Evolutionary conservation across 1,139 yeast genomes (phyloP).

Genomic region (Pichia sorboxylosa): DNA sequence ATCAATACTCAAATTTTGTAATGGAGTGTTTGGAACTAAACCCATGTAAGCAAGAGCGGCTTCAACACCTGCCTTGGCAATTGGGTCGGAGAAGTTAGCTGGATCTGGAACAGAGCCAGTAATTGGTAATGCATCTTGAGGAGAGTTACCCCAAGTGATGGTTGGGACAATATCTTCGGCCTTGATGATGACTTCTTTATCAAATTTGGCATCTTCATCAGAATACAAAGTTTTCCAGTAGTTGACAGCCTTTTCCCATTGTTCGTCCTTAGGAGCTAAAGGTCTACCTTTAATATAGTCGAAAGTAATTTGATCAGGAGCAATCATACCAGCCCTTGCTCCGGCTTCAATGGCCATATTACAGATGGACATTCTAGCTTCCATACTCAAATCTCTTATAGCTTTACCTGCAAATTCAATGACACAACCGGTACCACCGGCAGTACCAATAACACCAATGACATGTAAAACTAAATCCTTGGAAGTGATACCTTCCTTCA

Average conservation of each 20-base stretch:
- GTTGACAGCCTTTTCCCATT: conserved; percentile 87
- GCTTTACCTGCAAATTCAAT: conserved; percentile 96
- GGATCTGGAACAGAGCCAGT: conserved; percentile 90
- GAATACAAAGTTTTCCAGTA: conserved; percentile 86
- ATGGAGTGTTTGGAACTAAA: conserved; percentile 68
- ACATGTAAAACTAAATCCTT: conserved; percentile 91
- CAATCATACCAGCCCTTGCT: conserved; percentile 99
- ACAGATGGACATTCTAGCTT: conserved; percentile 99
- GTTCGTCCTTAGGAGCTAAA: conserved; percentile 81
- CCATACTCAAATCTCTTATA: conserved; percentile 80
- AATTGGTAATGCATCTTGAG: conserved; percentile 95
- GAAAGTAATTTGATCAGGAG: conserved; percentile 83
- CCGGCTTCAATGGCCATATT: conserved; percentile 98
- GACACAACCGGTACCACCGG: conserved; percentile 97
- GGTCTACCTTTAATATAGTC: conserved; percentile 89
- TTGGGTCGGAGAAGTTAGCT: conserved; percentile 54
- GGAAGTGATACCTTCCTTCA: conserved; percentile 82
- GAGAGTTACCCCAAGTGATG: conserved; percentile 98
- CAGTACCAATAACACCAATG: conserved; percentile 94
- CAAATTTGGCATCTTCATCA: conserved; percentile 85
- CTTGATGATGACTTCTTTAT: conserved; percentile 66
- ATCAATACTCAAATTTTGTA: conserved; percentile 63
- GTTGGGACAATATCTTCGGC: conserved; percentile 88
- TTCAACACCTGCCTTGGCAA: conserved; percentile 72
- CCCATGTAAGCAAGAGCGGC: conserved; percentile 92